A percentile compares a stretch with the other conserved stretches of the same genome.
Evolutionary conservation across 768 basidiomycete genomes (phyloP).

Genomic region (Inosperma sp.): DNA sequence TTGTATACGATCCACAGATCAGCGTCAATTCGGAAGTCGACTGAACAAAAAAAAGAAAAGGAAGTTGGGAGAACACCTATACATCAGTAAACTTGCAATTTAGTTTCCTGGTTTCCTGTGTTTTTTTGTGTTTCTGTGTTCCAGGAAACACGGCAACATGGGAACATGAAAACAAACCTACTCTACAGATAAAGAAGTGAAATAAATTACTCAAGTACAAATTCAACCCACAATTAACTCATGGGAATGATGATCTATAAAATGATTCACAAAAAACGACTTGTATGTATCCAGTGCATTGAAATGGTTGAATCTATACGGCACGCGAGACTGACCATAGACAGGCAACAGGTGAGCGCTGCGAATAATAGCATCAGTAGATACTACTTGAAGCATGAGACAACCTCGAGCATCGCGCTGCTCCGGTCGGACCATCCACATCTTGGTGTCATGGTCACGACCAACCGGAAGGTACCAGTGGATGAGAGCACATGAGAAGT

Average conservation of each 20-base stretch:
- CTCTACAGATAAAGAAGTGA: too few relatives aligned
- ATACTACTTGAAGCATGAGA: constrained; percentile 8
- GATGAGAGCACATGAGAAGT: constrained; percentile 21
- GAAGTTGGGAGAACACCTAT: too few relatives aligned
- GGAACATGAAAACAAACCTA: too few relatives aligned
- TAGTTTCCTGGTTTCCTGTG: too few relatives aligned
- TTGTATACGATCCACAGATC: too few relatives aligned
- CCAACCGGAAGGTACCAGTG: constrained; percentile 12
- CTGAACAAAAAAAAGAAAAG: too few relatives aligned
- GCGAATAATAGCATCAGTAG: constrained; percentile 20
- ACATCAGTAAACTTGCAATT: too few relatives aligned
- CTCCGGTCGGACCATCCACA: neutral
- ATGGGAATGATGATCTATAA: constrained; percentile 14
- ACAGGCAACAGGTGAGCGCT: constrained; percentile 26
- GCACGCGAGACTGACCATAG: constrained; percentile 18
- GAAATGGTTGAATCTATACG: constrained; percentile 17
- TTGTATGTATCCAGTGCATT: constrained; percentile 21
- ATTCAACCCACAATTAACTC: constrained; percentile 8
- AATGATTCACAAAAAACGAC: constrained; percentile 17
- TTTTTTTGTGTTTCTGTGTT: too few relatives aligned
- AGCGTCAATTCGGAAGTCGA: too few relatives aligned
- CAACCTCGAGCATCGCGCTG: neutral
- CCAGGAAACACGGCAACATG: too few relatives aligned
- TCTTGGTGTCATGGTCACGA: neutral
- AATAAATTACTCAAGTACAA: too few relatives aligned